Percentiles rank a stretch among this genome's conserved stretches.
Conservation (phyloP, 768 basidiomycete species). For the Amanita brunnescens region DNA sequence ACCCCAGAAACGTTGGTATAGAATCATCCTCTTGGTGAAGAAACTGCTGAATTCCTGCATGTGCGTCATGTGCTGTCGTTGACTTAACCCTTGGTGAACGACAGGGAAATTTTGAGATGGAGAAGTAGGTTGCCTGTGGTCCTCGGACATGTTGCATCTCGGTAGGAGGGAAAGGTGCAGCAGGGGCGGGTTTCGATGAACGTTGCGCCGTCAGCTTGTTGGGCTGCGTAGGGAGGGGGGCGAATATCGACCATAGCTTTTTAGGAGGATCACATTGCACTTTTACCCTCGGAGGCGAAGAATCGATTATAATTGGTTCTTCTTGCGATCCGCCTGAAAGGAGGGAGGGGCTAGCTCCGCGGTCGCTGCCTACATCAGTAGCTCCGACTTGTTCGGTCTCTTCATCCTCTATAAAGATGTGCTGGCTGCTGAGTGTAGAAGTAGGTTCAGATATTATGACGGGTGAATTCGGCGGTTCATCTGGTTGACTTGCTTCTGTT, state of each 20-base stretch:
- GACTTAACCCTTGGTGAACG: background rate
- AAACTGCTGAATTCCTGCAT: background rate
- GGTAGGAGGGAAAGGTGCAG: constrained; percentile 39
- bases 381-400: background rate
- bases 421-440: background rate
- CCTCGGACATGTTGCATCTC: constrained; percentile 57
- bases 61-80: background rate
- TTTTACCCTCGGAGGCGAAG: constrained; percentile 27
- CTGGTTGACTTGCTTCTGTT: background rate
- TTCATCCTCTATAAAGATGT: constrained; percentile 4
- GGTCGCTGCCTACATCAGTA: background rate
- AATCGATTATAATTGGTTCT: constrained; percentile 36
- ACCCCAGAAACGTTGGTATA: background rate
- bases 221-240: constrained; percentile 19
- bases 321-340: constrained; percentile 21
- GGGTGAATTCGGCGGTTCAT: constrained; percentile 2
- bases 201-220: constrained; percentile 5
- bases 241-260: constrained; percentile 39
- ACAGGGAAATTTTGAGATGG: background rate
- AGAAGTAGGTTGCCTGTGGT: constrained; percentile 33
- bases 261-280: constrained; percentile 16
- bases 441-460: background rate
- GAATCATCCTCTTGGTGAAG: background rate
- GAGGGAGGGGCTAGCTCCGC: background rate
- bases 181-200: constrained; percentile 8